Percentiles rank a stretch among this genome's conserved stretches.
These are phyloP conservation scores for Moesziomyces sp. DNA, from an alignment of 1,284 basidiomycete species.

Conservation along the genomic window DNA sequence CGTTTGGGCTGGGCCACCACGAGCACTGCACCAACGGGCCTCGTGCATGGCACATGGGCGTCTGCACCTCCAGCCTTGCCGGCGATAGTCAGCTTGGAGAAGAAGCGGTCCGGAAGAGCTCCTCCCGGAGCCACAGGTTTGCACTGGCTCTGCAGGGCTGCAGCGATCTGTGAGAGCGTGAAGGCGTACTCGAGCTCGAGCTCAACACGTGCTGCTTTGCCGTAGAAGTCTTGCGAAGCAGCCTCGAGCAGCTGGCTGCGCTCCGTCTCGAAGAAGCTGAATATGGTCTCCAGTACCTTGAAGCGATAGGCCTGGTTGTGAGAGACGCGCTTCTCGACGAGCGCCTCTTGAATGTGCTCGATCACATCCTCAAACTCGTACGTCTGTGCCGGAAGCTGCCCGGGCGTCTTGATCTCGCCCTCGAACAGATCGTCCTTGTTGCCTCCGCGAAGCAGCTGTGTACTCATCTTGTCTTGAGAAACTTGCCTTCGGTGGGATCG, in stretches of 20 bases:
- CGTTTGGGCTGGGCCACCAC: slow-evolving; percentile 12
- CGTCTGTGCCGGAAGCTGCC: not conserved
- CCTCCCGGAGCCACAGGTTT: slow-evolving; percentile 2
- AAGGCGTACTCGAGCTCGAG: slow-evolving; percentile 17
- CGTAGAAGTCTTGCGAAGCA: slow-evolving; percentile 9
- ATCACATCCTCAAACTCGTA: slow-evolving; percentile 7
- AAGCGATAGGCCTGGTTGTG: slow-evolving; percentile 21
- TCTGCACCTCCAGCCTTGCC: not conserved
- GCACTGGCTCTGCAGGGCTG: slow-evolving; percentile 9
- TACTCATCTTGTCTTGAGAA: slow-evolving; percentile 4
- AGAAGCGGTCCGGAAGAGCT: slow-evolving; percentile 7
- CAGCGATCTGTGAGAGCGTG: slow-evolving; percentile 13
- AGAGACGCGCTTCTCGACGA: slow-evolving; percentile 10
- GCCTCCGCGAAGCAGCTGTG: slow-evolving; percentile 7
- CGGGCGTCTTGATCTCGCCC: not conserved
- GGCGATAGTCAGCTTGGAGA: not conserved
- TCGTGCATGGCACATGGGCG: not conserved
- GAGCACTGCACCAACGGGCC: slow-evolving; percentile 13
- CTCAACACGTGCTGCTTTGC: slow-evolving; percentile 7
- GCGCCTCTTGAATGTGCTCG: slow-evolving; percentile 10
- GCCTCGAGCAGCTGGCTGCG: slow-evolving; percentile 13
- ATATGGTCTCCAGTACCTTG: slow-evolving; percentile 14
- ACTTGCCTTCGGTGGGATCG: too few relatives aligned
- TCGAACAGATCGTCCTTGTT: slow-evolving; percentile 11
- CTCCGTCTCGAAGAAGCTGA: slow-evolving; percentile 11